Evolutionary conservation across 2,329 filamentous ascomycete genomes (phyloP), one percentile per base, ranked within the genome.

Genomic region (Aspergillus sp.): DNA sequence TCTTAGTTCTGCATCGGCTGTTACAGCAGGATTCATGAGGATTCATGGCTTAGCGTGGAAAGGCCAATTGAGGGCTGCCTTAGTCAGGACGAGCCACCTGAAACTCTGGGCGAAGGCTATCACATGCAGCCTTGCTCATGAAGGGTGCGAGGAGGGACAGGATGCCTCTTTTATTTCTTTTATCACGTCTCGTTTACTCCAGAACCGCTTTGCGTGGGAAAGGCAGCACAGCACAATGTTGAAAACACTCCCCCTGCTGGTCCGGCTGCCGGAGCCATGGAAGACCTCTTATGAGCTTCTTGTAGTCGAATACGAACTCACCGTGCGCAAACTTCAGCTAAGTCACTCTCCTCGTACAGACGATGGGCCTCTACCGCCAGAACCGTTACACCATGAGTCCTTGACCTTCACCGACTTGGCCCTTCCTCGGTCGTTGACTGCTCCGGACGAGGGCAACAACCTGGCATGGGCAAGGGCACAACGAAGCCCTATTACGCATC

Each of bases 381-480:
- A 70, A 43, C 63, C 63, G 23, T 63, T 74, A 35, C 70, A 75
- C 47, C 59, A 68, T 48, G 61, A 67, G 6, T 61, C 62, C 4
- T 61, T 75, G 8, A 63, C 59, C 6, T 74, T 72, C 61, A 70
- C 66, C 35, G 68, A 72, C 23, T 58, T 74, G 12, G 45, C 60
- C 1, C 55, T 56, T 3, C 63, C 65, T n/a, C 57, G 65, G 23
- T 53, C 62, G 19, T 56, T 64, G 6, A 62, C 63, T 24, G 61
- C 60, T 11, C 63, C 67, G 2, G 52, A 59, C 3, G 61, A 66
- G 6, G 66, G 64, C 37, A 71, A 77, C 55, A 77, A 77, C 56
- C 72, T 70, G 15, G 57, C 70, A 5, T 77, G 73, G 74, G 74
- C 71, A 8, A 65, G 70, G 11, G 68, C 66, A 9, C 67, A 68